Evolutionary conservation across 805 yeast genomes (phyloP), one percentile per base, ranked within the genome.

Genomic region (Myxozyma vanderwaltii): DNA sequence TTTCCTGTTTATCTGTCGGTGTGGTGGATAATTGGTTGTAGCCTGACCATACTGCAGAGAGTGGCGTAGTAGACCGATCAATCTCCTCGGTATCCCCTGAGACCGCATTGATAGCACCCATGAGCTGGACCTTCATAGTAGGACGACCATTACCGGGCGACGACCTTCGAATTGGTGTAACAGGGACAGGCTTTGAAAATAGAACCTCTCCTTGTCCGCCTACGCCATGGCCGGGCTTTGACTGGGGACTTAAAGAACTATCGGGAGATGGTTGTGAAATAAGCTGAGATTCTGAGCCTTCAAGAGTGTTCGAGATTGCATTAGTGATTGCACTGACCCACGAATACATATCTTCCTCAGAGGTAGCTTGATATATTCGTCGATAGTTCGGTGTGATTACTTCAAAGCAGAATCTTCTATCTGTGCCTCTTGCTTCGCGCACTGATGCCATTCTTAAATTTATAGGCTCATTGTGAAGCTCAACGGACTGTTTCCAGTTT

Each of bases 401-500:
- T 68, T 90, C 91, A 70, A 90, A 86, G 67, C 96, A 88, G 70
- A 75, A 81, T 39, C 81, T 67, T 17, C 82, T 69, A 39, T 77
- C 81, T 0, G 71, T 66, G 19, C 67, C 63, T 54, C 75, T 55
- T 27, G 78, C 71, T 67, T 75, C 75, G 77, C 88, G 63, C 78
- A 75, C 84, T 52, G 82, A 81, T 2, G 92, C 84, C 61, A 87
- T 78, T 1, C 89, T 84, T 41, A 90, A 71, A 60, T 87, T 88
- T 13, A 90, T 81, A 2, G 94, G 91, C 21, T 79, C 79, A 63
- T 83, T 80, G 62, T 88, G 82, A 17, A 84, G 77, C 31, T 79
- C 81, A 19, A 77, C 76, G 21, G 89, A 89, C 56, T 79, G 82
- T 66, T 91, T 81, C 94, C 96, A 90, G 72, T 89, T 91, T 46